Base-by-base conservation (phyloP, 306 rosid genomes). In the Vigna unguiculata region DNA sequence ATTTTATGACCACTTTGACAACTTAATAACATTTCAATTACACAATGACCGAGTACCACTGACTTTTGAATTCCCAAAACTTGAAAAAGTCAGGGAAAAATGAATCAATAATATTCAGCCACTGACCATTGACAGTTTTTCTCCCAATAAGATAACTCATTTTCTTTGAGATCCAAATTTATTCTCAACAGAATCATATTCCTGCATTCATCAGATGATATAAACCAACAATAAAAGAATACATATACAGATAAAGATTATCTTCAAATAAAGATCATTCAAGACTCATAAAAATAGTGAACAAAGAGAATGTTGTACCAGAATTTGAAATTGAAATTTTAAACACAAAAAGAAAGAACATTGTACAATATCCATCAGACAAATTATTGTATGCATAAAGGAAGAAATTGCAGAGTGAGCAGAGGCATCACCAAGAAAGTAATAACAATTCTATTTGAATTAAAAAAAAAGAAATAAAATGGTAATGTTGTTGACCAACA, bases 81-180 rank as follows among this genome's bases (percentile, higher is more conserved):
- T 38, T 46, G 41, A 40, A 63, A 20, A 55, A 16, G 51, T 19
- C 41, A 70, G 13, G 5, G 48, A 40, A 66, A 62, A 9, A 75
- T 25, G 7, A 47, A 61, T 32, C 20, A 30, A 58, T 13, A 76
- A 65, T 65, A 49, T n/a, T 55, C 40, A 71, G 62, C n/a, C 55
- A 65, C 60, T 17, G 32, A 59, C 25, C 9, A 30, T 53, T 49
- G 19, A 25, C 30, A 47, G 41, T 22, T 89, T 84, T 90, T 92
- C 80, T 87, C 96, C 79, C 88, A 78, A 15, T n/a, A 82, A 75
- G 77, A 86, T 78, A 94, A 85, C 79, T 90, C 97, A 80, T 92
- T 78, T 90, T 90, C 96, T 80, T 86, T 94, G 81, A 81, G 67
- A 84, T 85, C 95, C 51, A 94, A 80, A 71, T 82, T 85, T 64